Base-by-base conservation (phyloP, 129 eudicot genomes). In the Flaveria brownii region DNA sequence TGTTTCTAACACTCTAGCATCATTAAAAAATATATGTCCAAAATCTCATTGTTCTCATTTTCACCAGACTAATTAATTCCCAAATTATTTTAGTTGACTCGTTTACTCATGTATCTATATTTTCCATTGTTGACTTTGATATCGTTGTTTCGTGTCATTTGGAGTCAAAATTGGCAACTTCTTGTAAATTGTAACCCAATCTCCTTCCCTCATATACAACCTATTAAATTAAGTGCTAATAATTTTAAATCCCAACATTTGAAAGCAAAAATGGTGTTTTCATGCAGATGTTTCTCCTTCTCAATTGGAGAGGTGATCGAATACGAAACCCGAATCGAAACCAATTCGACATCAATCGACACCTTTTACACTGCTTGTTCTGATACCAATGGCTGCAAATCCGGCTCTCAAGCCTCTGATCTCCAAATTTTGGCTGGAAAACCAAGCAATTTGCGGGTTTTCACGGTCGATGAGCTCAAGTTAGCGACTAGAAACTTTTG, bases 401-500 rank as follows among this genome's bases (percentile, higher is more conserved):
- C 72, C 52, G 52, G 39, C 5, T 20, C 52, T 12, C 52, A 73
- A 13, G 33, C 17, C n/a, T 52, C 80, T 3, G 42, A 23, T 43
- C 54, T 87, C 68, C 65, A 59, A 59, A 59, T 9, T 22, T 1
- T 86, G 73, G 74, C 84, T 16, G 81, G 80, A 30, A 84, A 79
- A 67, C 67, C 91, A 68, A 85, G 80, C 86, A 86, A 89, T 84
- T 83, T 92, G 49, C 83, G 82, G 66, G 91, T 69, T 2, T 92
- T 92, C 70, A 89, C 88, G 2, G 73, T 75, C 36, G 62, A 85
- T 14, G 97, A 92, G 56, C 86, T 92, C 61, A 89, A 84, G 67
- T 67, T 77, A 23, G 88, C 80, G 17, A 85, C 97, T n/a, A 84
- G 78, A 71, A 84, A 82, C 70, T 92, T 92, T 66, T 77, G 82